Evolutionary conservation across 305 asterid species (phyloP).

Genomic region (Fraxinus xanthoxyloides): DNA sequence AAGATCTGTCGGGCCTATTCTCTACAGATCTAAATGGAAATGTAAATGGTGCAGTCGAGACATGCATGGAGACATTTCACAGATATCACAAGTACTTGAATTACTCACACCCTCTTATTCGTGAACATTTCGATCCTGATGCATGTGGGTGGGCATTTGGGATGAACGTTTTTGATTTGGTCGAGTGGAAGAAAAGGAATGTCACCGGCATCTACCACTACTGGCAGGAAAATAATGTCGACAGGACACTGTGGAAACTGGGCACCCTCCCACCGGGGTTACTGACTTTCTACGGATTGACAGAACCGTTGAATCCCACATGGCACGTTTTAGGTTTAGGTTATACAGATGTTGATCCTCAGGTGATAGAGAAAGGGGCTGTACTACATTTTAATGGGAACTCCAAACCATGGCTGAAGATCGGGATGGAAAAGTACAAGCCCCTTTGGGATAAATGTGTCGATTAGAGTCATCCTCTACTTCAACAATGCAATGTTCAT

Average conservation of each 20-base stretch:
- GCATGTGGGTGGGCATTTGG: conserved; percentile 72
- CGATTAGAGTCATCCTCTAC: conserved; percentile 55
- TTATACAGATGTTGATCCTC: conserved; percentile 60
- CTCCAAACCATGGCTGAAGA: conserved; percentile 81
- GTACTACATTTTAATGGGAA: conserved; percentile 81
- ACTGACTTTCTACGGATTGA: conserved; percentile 67
- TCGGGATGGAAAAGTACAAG: conserved; percentile 72
- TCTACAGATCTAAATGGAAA: conserved; percentile 54
- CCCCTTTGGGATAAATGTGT: conserved; percentile 67
- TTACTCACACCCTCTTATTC: conserved; percentile 83
- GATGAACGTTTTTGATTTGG: conserved; percentile 74
- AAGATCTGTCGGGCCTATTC: conserved; percentile 64
- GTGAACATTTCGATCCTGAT: conserved; percentile 77
- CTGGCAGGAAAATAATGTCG: conserved; percentile 84
- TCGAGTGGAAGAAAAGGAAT: conserved; percentile 74
- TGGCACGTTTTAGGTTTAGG: conserved; percentile 89
- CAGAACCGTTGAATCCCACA: conserved; percentile 68
- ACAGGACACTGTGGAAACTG: conserved; percentile 71
- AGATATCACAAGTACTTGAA: conserved; percentile 78
- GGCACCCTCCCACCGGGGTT: conserved; percentile 86
- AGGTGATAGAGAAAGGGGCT: conserved; percentile 72
- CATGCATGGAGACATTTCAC: conserved; percentile 87
- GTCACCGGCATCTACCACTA: conserved; percentile 82
- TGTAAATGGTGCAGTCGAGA: conserved; percentile 68
- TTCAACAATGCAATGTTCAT: conserved; percentile 66